Evolutionary conservation across 306 rosid genomes (phyloP), one percentile per base, ranked within the genome.

Genomic region (Medicago ruthenica): DNA sequence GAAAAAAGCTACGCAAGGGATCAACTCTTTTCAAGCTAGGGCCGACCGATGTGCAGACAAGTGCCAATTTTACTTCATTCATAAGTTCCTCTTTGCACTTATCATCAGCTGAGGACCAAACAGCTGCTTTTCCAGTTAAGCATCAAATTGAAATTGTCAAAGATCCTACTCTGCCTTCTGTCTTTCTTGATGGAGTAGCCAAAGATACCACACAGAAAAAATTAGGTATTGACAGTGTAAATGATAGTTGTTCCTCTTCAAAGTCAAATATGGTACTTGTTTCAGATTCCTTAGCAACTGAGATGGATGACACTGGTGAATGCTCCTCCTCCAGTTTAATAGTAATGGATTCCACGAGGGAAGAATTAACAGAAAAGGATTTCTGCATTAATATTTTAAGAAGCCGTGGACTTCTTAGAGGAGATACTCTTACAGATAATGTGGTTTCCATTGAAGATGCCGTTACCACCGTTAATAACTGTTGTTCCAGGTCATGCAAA

Each of bases 221-320:
- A 70, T 67, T 88, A 70, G 96, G 91, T 69, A 84, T 87, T 78
- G 86, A 82, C 76, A 88, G 95, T 68, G 78, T 83, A 37, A 83
- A 91, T 69, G 98, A 89, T 73, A 94, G 96, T 82, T 94, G 97
- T 83, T 94, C 97, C 80, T 83, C 95, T 76, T 92, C 97, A 71
- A 90, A 94, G 90, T 89, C 95, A 74, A 90, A 82, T 80, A 79
- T 84, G 87, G 94, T 83, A 79, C 86, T 80, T 75, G 75, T 58
- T 85, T 83, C 85, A 72, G 82, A 84, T 74, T 83, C 90, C 18
- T 17, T 59, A 39, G 87, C 83, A 74, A 86, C 84, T 76, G 90
- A 85, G 79, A 77, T 87, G 66, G 91, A 90, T 84, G 96, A 86
- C 76, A 73, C 87, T 24, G 89, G 93, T 31, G 98, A 90, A 76